Percentiles rank a stretch among this genome's conserved stretches.
These are phyloP conservation scores for Leucocoprinus birnbaumii DNA, from an alignment of 768 basidiomycete species.

Conservation along the genomic window DNA sequence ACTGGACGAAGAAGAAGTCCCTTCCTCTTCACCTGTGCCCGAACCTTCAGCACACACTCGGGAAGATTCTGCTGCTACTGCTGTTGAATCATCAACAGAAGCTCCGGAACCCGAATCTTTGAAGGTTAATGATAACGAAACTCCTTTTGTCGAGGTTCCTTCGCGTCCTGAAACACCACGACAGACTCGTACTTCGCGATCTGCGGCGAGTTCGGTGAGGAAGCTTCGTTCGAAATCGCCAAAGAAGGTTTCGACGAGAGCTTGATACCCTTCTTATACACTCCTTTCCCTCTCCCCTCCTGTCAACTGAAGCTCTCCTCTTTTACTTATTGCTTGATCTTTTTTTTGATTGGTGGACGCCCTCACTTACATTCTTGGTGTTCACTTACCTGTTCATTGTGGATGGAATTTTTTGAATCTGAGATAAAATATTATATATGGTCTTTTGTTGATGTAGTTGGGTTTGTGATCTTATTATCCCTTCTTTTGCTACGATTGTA, in stretches of 20 bases:
- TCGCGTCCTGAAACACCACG: neutral
- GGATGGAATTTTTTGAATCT: too few relatives aligned
- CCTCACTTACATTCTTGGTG: too few relatives aligned
- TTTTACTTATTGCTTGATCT: neutral
- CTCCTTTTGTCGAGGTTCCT: too few relatives aligned
- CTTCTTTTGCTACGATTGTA: too few relatives aligned
- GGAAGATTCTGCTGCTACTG: neutral
- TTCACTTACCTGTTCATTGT: too few relatives aligned
- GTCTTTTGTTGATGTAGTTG: neutral
- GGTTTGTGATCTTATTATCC: too few relatives aligned
- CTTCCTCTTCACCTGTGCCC: conserved; percentile 1
- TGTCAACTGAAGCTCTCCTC: neutral
- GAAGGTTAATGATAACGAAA: too few relatives aligned
- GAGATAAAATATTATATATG: too few relatives aligned
- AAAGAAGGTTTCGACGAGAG: conserved; percentile 2
- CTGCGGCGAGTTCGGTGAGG: neutral
- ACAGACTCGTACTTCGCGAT: neutral
- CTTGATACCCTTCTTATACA: neutral
- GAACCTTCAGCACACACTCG: neutral
- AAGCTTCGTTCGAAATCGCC: conserved; percentile 4
- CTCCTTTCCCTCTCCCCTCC: neutral
- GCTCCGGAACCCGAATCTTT: neutral
- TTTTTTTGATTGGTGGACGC: too few relatives aligned
- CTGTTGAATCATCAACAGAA: neutral
- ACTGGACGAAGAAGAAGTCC: conserved; percentile 10